Base-by-base conservation (phyloP, 805 yeast species). In the Hanseniaspora occidentalis region DNA sequence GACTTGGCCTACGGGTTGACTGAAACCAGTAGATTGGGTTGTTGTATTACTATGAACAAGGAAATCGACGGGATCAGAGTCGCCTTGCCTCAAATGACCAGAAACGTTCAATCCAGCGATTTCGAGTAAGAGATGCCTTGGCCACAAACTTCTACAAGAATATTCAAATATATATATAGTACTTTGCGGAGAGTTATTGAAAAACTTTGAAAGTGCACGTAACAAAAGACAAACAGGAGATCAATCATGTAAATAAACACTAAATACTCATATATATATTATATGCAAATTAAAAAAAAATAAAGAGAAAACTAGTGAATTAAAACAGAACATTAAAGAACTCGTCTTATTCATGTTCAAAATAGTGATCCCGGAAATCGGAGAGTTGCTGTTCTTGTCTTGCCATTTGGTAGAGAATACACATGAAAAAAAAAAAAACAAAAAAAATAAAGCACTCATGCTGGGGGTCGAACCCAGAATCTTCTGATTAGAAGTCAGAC, bases 1-100 rank as follows among this genome's bases (percentile, higher is more conserved):
- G 98, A 92, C 62, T 70, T 92, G 55, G 98, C 98, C 0, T 92
- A 92, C 57, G 98, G 98, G 0, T 71, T 92, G 36, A 92, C 97
- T 4, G 98, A 92, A 57, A 92, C 98, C 7, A 84, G 96, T 19
- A 74, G 98, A 57, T 68, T 92, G 50, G 98, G 97, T 0, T 92
- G 98, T 61, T 96, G 89, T 64, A 79, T 92, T 31, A 70, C 70
- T 43, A 84, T 92, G 96, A 64, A 79, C 23, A 86, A 85, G 58
- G 94, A 84, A 37, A 65, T 92, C 42, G 96, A 92, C 57, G 98
- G 98, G 0, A 64, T 92, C 27, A 72, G 97, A 51, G 94, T 92
- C 4, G 97, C 97, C 0, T 69, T 92, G 47, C 98, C 98, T 16
- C 89, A 96, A 13, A 84, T 92, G 96, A 92, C 98, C 7, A 71